Percentiles rank a stretch among this genome's conserved stretches.
phyloP scores from a whole-genome alignment of 1,139 yeast genomes.

The Magnusiomyces suaveolens region DNA sequence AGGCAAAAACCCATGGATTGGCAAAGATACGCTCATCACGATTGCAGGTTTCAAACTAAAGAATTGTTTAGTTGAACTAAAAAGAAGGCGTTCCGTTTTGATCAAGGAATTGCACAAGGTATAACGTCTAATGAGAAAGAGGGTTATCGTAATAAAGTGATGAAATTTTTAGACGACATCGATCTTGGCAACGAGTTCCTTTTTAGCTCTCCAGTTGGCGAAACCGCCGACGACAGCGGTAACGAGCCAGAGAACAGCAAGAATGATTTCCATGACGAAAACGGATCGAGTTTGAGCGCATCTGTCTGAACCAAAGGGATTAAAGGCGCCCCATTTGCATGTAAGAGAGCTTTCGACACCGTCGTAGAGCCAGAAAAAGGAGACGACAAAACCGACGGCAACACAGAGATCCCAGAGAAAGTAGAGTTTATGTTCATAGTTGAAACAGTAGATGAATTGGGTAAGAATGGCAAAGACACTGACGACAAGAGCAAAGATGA shows the following conservation, averaged over 20 bases:
- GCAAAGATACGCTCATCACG: no score
- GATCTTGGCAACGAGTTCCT: slow-evolving; percentile 1
- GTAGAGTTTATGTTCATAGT: slow-evolving; percentile 20
- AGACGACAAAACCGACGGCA: slow-evolving; percentile 24
- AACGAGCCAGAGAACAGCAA: slow-evolving; percentile 25
- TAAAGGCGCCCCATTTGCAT: slow-evolving; percentile 28
- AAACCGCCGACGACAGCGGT: slow-evolving; percentile 20
- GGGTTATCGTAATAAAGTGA: no score
- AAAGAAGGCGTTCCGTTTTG: no score
- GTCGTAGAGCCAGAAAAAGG: slow-evolving; percentile 29
- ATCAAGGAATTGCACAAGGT: not conserved
- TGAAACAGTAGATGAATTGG: slow-evolving; percentile 28
- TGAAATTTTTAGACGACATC: not conserved
- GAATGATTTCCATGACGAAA: slow-evolving; percentile 25
- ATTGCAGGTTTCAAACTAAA: no score
- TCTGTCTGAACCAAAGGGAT: slow-evolving; percentile 27
- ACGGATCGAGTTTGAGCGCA: slow-evolving; percentile 30
- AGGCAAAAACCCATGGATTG: no score
- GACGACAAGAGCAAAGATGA: slow-evolving; percentile 24
- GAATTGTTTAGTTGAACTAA: no score
- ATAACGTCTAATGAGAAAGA: not conserved
- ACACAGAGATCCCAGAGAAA: slow-evolving; percentile 26
- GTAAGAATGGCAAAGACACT: slow-evolving; percentile 25
- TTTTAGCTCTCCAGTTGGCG: slow-evolving; percentile 11
- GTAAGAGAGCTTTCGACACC: slow-evolving; percentile 17